Percentiles rank a stretch among this genome's conserved stretches.
Evolutionary conservation across 495 filamentous ascomycete genomes (phyloP).

Genomic region (Neurospora tetraspora): DNA sequence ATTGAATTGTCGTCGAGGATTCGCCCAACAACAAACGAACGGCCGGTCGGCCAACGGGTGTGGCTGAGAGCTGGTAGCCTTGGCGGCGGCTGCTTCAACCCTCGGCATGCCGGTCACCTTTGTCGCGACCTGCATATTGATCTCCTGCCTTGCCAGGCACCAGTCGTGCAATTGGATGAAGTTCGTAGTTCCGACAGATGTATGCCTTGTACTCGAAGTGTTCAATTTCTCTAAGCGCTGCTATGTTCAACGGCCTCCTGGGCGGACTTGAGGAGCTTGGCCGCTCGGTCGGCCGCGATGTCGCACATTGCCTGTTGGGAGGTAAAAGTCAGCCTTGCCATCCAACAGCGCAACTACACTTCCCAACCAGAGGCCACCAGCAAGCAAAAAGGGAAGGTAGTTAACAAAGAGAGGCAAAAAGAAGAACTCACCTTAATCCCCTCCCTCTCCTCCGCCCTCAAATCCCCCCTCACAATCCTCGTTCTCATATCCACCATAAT

Average conservation of each 20-base stretch:
- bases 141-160: background rate
- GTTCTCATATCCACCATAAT: slow-evolving; percentile 81
- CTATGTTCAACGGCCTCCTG: slow-evolving; percentile 7
- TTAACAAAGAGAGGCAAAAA: background rate
- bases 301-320: slow-evolving; percentile 38
- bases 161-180: background rate
- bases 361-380: too few relatives aligned
- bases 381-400: background rate
- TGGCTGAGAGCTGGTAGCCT: background rate
- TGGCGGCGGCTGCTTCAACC: background rate
- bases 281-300: slow-evolving; percentile 36
- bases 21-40: background rate
- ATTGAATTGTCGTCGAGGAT: background rate
- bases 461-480: slow-evolving; percentile 61
- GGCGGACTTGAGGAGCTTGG: slow-evolving; percentile 26
- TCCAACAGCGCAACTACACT: background rate
- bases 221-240: background rate
- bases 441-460: slow-evolving; percentile 56
- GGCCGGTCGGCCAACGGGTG: background rate
- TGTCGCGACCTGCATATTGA: background rate
- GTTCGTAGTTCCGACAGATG: background rate
- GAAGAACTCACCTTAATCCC: slow-evolving; percentile 57
- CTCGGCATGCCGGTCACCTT: background rate
- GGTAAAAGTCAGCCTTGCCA: background rate
- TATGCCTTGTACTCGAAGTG: background rate